These are phyloP conservation scores for Quercus ilex DNA, from an alignment of 306 rosid species.

Conservation along the genomic window DNA sequence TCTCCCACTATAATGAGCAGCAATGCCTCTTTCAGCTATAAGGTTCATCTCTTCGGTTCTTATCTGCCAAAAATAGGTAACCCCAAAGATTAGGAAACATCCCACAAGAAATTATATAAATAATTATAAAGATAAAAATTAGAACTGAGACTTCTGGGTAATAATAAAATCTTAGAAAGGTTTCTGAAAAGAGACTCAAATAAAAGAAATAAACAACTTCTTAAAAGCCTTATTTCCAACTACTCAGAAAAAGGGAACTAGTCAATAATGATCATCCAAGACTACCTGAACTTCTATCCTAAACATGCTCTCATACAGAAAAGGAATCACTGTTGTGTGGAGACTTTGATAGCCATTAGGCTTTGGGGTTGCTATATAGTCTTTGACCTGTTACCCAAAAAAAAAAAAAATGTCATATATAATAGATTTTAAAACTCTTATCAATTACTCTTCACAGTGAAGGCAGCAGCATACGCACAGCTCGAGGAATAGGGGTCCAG, in stretches of 20 bases:
- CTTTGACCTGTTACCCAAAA: conserved; percentile 64
- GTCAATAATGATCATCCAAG: conserved; percentile 10
- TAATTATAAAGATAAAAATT: background rate
- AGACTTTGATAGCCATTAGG: conserved; percentile 99
- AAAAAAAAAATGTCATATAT: conserved; percentile 10
- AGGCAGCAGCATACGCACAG: conserved; percentile 57
- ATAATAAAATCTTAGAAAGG: background rate
- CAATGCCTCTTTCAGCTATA: conserved; percentile 98
- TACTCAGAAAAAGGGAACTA: conserved; percentile 7
- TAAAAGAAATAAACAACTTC: conserved; percentile 1
- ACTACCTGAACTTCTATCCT: conserved; percentile 95
- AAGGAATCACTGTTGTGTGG: conserved; percentile 91
- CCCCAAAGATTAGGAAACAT: conserved; percentile 1
- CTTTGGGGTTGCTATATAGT: conserved; percentile 95
- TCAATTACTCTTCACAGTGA: conserved; percentile 25
- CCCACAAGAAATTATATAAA: background rate
- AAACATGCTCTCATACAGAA: conserved; percentile 92
- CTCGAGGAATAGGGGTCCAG: conserved; percentile 98
- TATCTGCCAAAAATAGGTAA: conserved; percentile 53
- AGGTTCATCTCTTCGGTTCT: conserved; percentile 97
- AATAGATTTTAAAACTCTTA: conserved; percentile 12
- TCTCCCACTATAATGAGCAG: conserved; percentile 95
- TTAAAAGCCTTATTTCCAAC: conserved; percentile 8
- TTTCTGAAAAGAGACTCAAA: conserved; percentile 9
- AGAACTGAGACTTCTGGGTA: background rate